Conservation (phyloP, 257 asterid species). For the Asclepias syriaca region DNA sequence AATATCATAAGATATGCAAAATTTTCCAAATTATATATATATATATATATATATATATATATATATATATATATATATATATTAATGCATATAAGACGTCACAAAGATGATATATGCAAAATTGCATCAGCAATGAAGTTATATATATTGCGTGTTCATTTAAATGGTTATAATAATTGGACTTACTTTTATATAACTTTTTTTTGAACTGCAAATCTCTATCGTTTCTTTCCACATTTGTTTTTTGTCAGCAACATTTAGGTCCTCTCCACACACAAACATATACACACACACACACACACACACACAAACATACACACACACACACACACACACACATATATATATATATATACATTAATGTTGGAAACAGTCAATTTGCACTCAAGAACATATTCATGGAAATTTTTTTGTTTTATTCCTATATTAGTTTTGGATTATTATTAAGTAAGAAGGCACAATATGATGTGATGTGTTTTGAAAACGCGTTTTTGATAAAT, state of each 20-base stretch:
- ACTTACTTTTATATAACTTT: too few relatives aligned
- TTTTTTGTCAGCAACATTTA: not conserved
- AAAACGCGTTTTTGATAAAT: too few relatives aligned
- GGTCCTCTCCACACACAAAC: too few relatives aligned
- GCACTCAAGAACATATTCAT: not conserved
- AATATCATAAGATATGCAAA: too few relatives aligned
- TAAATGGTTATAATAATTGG: not conserved
- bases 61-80: too few relatives aligned
- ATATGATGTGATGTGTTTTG: not conserved
- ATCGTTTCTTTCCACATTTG: not conserved
- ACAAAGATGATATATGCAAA: not conserved
- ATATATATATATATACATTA: too few relatives aligned
- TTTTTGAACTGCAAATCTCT: too few relatives aligned
- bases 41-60: too few relatives aligned
- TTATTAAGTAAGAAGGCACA: not conserved
- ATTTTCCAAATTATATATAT: too few relatives aligned
- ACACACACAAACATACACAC: too few relatives aligned
- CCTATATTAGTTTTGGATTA: not conserved
- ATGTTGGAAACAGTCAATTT: not conserved
- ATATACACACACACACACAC: too few relatives aligned
- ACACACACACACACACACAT: too few relatives aligned
- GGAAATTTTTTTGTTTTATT: not conserved
- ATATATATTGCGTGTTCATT: not conserved
- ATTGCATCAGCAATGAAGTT: not conserved
- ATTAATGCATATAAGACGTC: not conserved